These are phyloP conservation scores for Angophora floribunda DNA, from an alignment of 345 rosid species.

Conservation along the genomic window DNA sequence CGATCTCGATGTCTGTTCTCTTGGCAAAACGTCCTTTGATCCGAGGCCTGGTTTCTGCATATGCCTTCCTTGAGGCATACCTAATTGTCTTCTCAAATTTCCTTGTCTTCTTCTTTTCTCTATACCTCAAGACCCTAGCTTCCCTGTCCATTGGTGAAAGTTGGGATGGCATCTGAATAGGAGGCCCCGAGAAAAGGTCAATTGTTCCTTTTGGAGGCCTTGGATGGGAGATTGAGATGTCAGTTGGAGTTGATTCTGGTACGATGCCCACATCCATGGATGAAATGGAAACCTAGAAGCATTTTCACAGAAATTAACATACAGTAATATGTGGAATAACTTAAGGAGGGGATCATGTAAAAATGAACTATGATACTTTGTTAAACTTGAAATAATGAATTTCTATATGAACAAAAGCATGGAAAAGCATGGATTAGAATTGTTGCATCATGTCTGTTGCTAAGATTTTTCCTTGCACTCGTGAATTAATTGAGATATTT, in stretches of 20 bases:
- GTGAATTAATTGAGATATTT: background rate
- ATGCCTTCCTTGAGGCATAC: constrained; percentile 96
- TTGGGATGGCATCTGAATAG: constrained; percentile 46
- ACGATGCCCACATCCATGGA: constrained; percentile 63
- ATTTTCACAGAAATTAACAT: background rate
- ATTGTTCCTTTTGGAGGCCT: constrained; percentile 44
- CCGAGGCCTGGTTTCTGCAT: constrained; percentile 89
- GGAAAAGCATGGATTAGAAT: background rate
- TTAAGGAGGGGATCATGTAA: background rate
- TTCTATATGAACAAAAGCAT: background rate
- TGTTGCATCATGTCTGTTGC: background rate
- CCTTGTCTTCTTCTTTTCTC: constrained; percentile 86
- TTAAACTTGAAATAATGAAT: background rate
- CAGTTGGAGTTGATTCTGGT: constrained; percentile 62
- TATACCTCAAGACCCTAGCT: constrained; percentile 87
- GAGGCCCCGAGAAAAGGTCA: constrained; percentile 43
- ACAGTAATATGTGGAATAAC: background rate
- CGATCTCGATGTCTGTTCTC: constrained; percentile 52
- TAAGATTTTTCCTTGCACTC: background rate
- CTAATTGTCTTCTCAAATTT: constrained; percentile 93
- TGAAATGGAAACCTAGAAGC: constrained; percentile 50
- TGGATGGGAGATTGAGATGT: constrained; percentile 41
- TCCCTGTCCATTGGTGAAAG: constrained; percentile 80
- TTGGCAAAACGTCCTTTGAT: constrained; percentile 92
- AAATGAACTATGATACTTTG: background rate